A percentile compares a stretch with the other conserved stretches of the same genome.
phyloP scores from a whole-genome alignment of 352 stramenopile genomes.

The Elongisporangium undulatum region DNA sequence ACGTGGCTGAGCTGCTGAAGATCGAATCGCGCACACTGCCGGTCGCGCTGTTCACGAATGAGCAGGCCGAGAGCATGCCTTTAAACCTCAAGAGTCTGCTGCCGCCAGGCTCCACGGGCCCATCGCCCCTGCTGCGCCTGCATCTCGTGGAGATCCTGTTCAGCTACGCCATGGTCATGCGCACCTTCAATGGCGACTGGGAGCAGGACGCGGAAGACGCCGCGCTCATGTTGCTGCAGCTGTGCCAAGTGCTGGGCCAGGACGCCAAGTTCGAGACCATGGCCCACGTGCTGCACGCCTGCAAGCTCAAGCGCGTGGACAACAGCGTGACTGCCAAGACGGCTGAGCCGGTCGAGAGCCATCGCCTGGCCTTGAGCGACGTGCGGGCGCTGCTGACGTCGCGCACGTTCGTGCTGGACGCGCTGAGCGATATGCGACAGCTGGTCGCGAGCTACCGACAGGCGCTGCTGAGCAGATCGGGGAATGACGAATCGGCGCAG shows the following conservation, averaged over 20 bases:
- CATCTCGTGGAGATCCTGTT: constrained; percentile 71
- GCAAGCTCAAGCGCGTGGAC: constrained; percentile 23
- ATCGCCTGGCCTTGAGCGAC: constrained; percentile 38
- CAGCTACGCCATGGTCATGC: constrained; percentile 63
- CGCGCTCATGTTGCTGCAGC: constrained; percentile 32
- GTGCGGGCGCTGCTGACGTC: constrained; percentile 25
- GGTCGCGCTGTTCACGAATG: constrained; percentile 38
- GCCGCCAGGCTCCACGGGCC: constrained; percentile 17
- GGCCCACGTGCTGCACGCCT: constrained; percentile 36
- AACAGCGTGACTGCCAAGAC: constrained; percentile 4
- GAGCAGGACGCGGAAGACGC: constrained; percentile 49
- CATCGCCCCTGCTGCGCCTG: constrained; percentile 40
- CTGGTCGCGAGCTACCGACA: constrained; percentile 31
- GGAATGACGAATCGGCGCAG: too few relatives aligned
- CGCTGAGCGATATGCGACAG: constrained; percentile 39
- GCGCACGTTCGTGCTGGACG: constrained; percentile 61
- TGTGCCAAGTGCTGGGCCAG: constrained; percentile 39
- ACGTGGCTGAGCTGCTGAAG: constrained; percentile 9
- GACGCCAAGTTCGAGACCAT: constrained; percentile 45
- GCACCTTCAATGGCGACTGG: constrained; percentile 78
- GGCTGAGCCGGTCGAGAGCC: constrained; percentile 7
- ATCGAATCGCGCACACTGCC: constrained; percentile 40
- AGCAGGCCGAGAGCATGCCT: constrained; percentile 29
- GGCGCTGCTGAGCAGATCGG: constrained; percentile 14
- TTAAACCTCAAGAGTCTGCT: constrained; percentile 19